Percentiles rank a stretch among this genome's conserved stretches.
phyloP scores from a whole-genome alignment of 2,329 filamentous ascomycete genomes.

The Colletotrichum tanaceti region DNA sequence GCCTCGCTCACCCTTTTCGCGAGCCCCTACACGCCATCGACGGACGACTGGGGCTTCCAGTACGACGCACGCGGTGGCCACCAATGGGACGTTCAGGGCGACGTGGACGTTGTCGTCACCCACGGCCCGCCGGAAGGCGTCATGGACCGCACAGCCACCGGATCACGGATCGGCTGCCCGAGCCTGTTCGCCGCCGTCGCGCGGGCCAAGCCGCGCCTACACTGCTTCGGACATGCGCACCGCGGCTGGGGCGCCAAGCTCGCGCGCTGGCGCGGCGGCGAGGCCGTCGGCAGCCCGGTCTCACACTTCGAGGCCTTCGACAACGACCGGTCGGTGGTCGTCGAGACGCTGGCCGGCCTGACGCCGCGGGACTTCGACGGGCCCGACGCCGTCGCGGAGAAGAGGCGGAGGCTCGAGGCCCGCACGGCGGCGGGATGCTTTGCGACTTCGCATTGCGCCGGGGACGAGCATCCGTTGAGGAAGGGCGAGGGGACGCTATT shows the following conservation, averaged over 20 bases:
- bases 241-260: conserved; percentile 54
- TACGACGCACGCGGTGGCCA: conserved; percentile 49
- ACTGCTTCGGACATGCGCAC: conserved; percentile 54
- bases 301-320: conserved; percentile 62
- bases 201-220: conserved; percentile 47
- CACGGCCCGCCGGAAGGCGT: conserved; percentile 55
- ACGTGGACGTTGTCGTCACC: conserved; percentile 49
- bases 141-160: conserved; percentile 51
- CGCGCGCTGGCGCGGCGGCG: conserved; percentile 57
- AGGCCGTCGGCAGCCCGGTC: conserved; percentile 35
- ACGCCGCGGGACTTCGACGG: conserved; percentile 35
- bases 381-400: not conserved
- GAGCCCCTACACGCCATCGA: conserved; percentile 58
- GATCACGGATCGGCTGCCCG: conserved; percentile 47
- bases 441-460: conserved; percentile 41
- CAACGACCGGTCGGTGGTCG: conserved; percentile 52
- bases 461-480: conserved; percentile 45
- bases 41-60: conserved; percentile 58
- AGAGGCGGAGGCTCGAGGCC: conserved; percentile 26
- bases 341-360: conserved; percentile 51
- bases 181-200: conserved; percentile 48
- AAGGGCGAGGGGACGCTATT: conserved; percentile 62
- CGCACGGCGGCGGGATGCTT: conserved; percentile 49
- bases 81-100: conserved; percentile 44
- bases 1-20: conserved; percentile 56